Evolutionary conservation across 192 early-diverging fungal genomes (phyloP), one percentile per base, ranked within the genome.

Genomic region (Coemansia sp.): DNA sequence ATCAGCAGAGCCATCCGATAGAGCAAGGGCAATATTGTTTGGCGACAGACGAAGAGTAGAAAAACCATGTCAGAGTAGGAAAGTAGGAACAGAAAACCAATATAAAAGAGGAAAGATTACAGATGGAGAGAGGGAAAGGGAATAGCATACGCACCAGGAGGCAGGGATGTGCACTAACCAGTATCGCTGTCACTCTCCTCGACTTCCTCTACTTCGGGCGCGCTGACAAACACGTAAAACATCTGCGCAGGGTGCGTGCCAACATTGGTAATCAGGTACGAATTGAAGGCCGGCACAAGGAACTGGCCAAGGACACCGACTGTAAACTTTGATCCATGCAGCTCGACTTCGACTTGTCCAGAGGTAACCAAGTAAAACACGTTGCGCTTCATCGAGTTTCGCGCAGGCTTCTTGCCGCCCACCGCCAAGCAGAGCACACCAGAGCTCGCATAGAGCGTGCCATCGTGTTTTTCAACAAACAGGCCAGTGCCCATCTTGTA

Each of bases 211-310:
- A 18, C 28, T 11, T 58, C 50, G 3, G 46, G 48, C 20, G 36
- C 18, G 9, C 58, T 20, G 16, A 77, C 45, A 24, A 71, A 65
- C 13, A 79, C 77, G 36, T 65, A 79, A 43, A 65, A 74, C 26
- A 79, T 55, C 70, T 79, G 77, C 0, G 77, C 77, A 2, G 77
- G 71, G 24, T 79, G 77, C 23, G 77, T 79, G 56, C 77, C 77
- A 31, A 74, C 67, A 39, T 79, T 79, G 16, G 46, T 39, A n/a
- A 79, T 74, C 48, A 65, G 56, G 16, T 79, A 79, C 13, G 65
- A 38, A 58, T 79, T 79, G 65, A 60, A 36, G 31, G 34, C 53
- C 7, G 77, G 77, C 2, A 79, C 62, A 18, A 79, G 14, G n/a
- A 79, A 73, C 62, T 79, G 77, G 2, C 77, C 77, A 6, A 79